These are phyloP conservation scores for Pulicaria dysenterica DNA, from an alignment of 129 eudicot genomes.

Conservation along the genomic window DNA sequence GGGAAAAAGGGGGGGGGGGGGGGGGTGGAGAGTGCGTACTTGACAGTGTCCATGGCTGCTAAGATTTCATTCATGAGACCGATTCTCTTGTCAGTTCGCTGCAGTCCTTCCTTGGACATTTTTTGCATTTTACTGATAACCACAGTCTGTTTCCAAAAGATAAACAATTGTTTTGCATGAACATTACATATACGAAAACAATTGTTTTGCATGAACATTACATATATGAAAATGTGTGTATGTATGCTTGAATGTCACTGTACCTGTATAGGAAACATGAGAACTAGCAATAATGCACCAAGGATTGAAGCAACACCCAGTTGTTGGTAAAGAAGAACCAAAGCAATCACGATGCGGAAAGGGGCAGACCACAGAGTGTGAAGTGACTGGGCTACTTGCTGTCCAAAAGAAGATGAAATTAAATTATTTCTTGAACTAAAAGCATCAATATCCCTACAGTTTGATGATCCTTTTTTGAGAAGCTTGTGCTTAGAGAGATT, in stretches of 20 bases:
- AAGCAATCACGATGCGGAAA: slow-evolving; percentile 74
- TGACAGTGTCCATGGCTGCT: slow-evolving; percentile 97
- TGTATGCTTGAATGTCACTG: slow-evolving; percentile 5
- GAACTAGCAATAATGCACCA: slow-evolving; percentile 75
- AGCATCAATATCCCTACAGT: slow-evolving; percentile 1
- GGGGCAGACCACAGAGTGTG: slow-evolving; percentile 96
- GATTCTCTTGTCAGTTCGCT: slow-evolving; percentile 85
- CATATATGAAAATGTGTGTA: neutral
- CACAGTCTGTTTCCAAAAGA: slow-evolving; percentile 56
- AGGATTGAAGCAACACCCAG: slow-evolving; percentile 87
- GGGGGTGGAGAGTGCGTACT: slow-evolving; percentile 44
- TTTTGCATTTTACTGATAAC: slow-evolving; percentile 91
- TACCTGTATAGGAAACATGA: slow-evolving; percentile 94
- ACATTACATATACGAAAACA: neutral
- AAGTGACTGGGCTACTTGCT: slow-evolving; percentile 89
- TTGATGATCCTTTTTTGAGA: neutral
- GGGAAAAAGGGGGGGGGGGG: too few species aligned
- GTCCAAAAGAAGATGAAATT: slow-evolving; percentile 29
- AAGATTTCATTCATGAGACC: slow-evolving; percentile 93
- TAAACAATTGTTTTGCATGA: neutral
- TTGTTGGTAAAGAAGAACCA: slow-evolving; percentile 89
- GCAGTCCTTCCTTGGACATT: slow-evolving; percentile 87
- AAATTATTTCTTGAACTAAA: slow-evolving; percentile 4
- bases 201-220: neutral
- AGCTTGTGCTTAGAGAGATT: neutral